Conservation (phyloP, 768 basidiomycete genomes). For the Russula sp. region DNA sequence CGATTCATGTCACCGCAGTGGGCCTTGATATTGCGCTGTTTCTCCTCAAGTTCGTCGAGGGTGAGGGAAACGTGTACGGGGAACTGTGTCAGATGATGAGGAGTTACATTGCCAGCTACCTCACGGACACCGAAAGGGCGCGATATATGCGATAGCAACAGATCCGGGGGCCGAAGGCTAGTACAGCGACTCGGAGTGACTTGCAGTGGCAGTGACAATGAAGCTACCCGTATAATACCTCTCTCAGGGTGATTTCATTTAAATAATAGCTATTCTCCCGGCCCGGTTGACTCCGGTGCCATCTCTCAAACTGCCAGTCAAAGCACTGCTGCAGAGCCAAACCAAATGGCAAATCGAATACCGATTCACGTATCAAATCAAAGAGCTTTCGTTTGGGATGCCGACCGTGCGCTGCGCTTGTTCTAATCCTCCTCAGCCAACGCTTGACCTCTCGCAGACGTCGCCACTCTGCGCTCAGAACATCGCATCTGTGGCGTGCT, state of each 20-base stretch:
- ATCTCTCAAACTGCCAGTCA: too few species aligned
- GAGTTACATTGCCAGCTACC: conserved; percentile 14
- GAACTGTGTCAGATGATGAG: conserved; percentile 14
- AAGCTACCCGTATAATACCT: too few species aligned
- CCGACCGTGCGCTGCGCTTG: conserved; percentile 50
- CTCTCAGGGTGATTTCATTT: too few species aligned
- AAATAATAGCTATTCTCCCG: neutral
- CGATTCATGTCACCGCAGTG: neutral
- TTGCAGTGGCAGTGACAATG: too few species aligned
- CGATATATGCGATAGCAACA: neutral
- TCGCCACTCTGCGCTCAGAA: conserved; percentile 68
- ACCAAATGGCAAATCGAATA: conserved; percentile 11
- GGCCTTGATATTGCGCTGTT: conserved; percentile 11
- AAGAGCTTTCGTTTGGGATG: conserved; percentile 84
- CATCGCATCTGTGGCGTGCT: conserved; percentile 83
- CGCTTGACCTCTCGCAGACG: conserved; percentile 45
- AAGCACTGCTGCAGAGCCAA: neutral
- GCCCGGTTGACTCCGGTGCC: too few species aligned
- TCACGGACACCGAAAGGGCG: conserved; percentile 14
- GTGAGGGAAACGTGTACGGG: neutral
- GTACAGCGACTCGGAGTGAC: neutral
- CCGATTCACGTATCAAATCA: conserved; percentile 54
- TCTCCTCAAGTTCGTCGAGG: conserved; percentile 3
- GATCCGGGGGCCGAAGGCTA: neutral
- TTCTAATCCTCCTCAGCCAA: neutral